phyloP scores from a whole-genome alignment of 2,329 filamentous ascomycete species.

The Penicillium palitans region DNA sequence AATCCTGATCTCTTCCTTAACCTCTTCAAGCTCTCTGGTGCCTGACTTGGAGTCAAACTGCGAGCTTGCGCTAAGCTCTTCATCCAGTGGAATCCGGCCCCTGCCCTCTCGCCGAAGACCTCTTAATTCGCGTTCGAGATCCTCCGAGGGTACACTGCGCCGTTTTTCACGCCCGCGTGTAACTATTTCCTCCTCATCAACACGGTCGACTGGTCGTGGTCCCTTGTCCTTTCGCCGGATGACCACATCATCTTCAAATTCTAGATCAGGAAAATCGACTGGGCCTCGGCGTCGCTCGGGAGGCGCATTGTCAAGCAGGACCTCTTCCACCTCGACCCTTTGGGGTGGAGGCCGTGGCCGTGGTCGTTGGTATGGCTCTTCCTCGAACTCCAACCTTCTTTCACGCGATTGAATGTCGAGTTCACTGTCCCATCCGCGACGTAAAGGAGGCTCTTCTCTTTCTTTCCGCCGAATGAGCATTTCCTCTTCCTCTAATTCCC shows the following conservation, averaged over 20 bases:
- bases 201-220: neutral
- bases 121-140: conserved; percentile 3
- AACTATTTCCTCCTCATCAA: neutral
- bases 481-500: conserved; percentile 28
- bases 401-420: conserved; percentile 3
- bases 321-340: conserved; percentile 7
- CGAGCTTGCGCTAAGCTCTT: neutral
- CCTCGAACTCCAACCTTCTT: neutral
- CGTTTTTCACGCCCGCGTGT: conserved; percentile 5
- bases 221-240: conserved; percentile 3
- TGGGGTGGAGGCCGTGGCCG: neutral
- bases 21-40: conserved; percentile 10
- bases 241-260: conserved; percentile 1
- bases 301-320: neutral
- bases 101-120: neutral
- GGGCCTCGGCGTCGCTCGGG: neutral
- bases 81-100: neutral
- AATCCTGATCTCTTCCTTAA: conserved; percentile 11
- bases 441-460: neutral
- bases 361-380: neutral
- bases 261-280: neutral
- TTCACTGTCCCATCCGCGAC: conserved; percentile 10
- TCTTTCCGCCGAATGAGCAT: conserved; percentile 22
- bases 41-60: neutral
- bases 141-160: conserved; percentile 2